Percentiles rank a stretch among this genome's conserved stretches.
Evolutionary conservation across 345 rosid genomes (phyloP).

Genomic region (Rhodamnia argentea): DNA sequence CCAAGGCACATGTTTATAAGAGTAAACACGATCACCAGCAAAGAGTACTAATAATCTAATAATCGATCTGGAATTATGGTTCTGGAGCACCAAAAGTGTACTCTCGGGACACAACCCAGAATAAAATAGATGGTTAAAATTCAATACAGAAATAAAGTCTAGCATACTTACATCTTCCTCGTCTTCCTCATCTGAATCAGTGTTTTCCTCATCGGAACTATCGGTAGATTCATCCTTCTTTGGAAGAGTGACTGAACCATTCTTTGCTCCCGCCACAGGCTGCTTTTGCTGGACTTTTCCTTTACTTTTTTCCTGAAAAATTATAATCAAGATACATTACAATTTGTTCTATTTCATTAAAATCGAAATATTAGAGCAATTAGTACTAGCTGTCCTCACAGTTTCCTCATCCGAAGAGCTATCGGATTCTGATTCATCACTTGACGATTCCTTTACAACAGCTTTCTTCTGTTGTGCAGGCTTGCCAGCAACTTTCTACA

Average conservation of each 20-base stretch:
- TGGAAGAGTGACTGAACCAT: neutral
- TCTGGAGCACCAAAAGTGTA: neutral
- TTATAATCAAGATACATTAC: neutral
- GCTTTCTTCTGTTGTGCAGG: constrained; percentile 2
- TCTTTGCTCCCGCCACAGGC: constrained; percentile 2
- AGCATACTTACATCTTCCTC: constrained; percentile 1
- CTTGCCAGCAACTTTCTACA: neutral
- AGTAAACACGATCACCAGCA: too few species aligned
- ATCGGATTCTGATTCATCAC: constrained; percentile 4
- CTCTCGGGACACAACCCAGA: neutral
- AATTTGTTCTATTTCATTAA: neutral
- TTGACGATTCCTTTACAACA: neutral
- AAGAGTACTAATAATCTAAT: too few species aligned
- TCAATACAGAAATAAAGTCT: neutral
- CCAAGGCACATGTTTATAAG: too few species aligned
- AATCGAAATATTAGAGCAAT: neutral
- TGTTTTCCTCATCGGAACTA: constrained; percentile 10
- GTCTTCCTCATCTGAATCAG: constrained; percentile 4
- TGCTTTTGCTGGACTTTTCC: constrained; percentile 2
- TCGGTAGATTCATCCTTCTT: constrained; percentile 10
- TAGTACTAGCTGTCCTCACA: neutral
- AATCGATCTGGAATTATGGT: neutral
- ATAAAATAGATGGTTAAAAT: neutral
- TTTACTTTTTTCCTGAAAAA: constrained; percentile 14
- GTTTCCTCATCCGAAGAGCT: constrained; percentile 4